Base-by-base conservation (phyloP, 2,329 filamentous ascomycete genomes). In the Phialophora expanda region DNA sequence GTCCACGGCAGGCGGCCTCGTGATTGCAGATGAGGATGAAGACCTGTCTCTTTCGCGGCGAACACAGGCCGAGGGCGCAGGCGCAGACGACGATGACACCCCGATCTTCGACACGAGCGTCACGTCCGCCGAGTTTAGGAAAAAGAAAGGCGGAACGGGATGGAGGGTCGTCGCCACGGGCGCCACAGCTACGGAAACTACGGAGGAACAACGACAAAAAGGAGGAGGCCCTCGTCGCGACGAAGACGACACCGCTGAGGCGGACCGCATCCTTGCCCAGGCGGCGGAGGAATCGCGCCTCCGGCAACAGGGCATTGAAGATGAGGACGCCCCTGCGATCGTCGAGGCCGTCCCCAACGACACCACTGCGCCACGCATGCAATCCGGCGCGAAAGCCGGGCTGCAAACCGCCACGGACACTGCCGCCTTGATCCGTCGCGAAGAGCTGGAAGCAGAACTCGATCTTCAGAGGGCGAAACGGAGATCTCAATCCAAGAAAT, bases 361-460 rank as follows among this genome's bases (percentile, higher is more conserved):
- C 20, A 28, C 48, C 14, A 26, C 20, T 20, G 74, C 24, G 0
- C 77, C 82, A n/a, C 87, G 87, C 71, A 97, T 97, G 92, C 90
- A 91, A 66, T 92, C 93, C 69, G 95, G 95, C 51, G 93, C 91
- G 2, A 87, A 90, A 73, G 93, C 93, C 0, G 95, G 95, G 1
- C 81, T 99, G 14, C 95, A 99, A 78, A 92, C 87, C 1, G 93
- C 92, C 0, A 88, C 87, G 1, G 85, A 94, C 44, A 92, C 97
- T 22, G 88, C 88, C 0, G 87, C 86, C 72, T 85, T 86, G 74
- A 87, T 90, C 17, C 87, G 89, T 70, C 85, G 83, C 12, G 86
- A 89, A 70, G 89, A 93, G 72, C 80, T 78, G 62, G 77, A 78
- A 62, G 79, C 46, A 20, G 51, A 61, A 44, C 48, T 61, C 28